phyloP scores from a whole-genome alignment of 768 basidiomycete genomes.

The Amanita pseudoporphyria region DNA sequence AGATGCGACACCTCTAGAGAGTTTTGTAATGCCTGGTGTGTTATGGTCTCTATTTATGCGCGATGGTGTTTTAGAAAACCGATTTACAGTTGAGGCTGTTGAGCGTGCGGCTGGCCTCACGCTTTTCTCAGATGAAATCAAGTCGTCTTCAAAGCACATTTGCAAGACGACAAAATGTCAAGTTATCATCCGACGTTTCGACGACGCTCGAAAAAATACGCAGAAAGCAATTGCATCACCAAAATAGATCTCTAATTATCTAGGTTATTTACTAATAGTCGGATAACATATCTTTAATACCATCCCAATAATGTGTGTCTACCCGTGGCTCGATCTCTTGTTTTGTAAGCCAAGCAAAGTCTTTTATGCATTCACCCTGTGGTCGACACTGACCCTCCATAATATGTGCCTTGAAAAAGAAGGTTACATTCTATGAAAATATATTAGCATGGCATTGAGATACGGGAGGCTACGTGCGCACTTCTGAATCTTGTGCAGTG shows the following conservation, averaged over 20 bases:
- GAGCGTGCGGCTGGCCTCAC: constrained; percentile 84
- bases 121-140: constrained; percentile 78
- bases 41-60: neutral
- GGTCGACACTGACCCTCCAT: constrained; percentile 78
- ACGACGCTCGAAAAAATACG: constrained; percentile 72
- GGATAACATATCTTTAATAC: constrained; percentile 73
- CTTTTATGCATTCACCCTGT: constrained; percentile 40
- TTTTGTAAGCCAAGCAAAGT: constrained; percentile 93
- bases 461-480: constrained; percentile 13
- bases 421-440: constrained; percentile 50
- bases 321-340: constrained; percentile 74
- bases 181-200: constrained; percentile 80
- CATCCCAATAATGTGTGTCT: constrained; percentile 63
- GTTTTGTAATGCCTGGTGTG: constrained; percentile 75
- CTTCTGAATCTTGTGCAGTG: constrained; percentile 24
- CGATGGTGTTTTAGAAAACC: neutral
- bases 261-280: constrained; percentile 32
- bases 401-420: constrained; percentile 93
- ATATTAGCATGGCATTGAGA: neutral
- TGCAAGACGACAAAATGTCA: constrained; percentile 87
- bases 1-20: constrained; percentile 70
- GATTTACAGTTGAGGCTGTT: constrained; percentile 70
- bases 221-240: constrained; percentile 47
- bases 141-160: constrained; percentile 68
- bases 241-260: constrained; percentile 19